A percentile compares a stretch with the other conserved stretches of the same genome.
These are phyloP conservation scores for Triticum aestivum DNA, from an alignment of 176 grass and related monocot species.

Conservation along the genomic window IWGSC_CS_RefSeq_v2.1 NC_057813.1:212671481-212671980, in stretches of 20 bases:
- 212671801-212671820: conserved; percentile 36
- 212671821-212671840: conserved; percentile 30
- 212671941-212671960: conserved; percentile 40
- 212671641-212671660: conserved; percentile 19
- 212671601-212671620: conserved; percentile 29
- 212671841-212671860: conserved; percentile 33
- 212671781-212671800: not conserved
- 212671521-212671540: conserved; percentile 79
- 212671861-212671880: conserved; percentile 54
- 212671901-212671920: conserved; percentile 71
- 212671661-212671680: conserved; percentile 50
- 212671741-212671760: conserved; percentile 33
- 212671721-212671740: conserved; percentile 65
- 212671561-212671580: conserved; percentile 55
- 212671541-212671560: conserved; percentile 72
- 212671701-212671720: conserved; percentile 78
- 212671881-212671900: conserved; percentile 63
- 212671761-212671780: conserved; percentile 33
- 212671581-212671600: conserved; percentile 7
- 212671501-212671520: conserved; percentile 99
- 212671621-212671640: conserved; percentile 19
- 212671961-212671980: conserved; percentile 51
- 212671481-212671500: conserved; percentile 23
- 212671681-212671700: conserved; percentile 59
- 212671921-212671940: conserved; percentile 53